Base-by-base conservation (phyloP, 139 green algal genomes). In the Parachlorella kessleri region DNA sequence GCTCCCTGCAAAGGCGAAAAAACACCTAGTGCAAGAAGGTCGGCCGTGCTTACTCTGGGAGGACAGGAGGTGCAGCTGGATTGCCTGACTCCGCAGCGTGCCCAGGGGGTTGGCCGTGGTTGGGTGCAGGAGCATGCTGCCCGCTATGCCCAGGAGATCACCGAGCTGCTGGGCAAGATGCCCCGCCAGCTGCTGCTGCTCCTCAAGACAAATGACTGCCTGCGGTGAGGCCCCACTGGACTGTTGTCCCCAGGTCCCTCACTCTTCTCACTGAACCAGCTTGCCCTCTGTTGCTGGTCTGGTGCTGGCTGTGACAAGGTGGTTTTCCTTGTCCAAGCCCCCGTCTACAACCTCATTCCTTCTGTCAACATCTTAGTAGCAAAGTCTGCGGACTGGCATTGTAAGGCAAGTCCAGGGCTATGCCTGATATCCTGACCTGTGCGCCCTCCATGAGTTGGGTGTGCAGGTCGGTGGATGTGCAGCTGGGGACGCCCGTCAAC, bases 131-230 rank as follows among this genome's bases (percentile, higher is more conserved):
- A 72, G 33, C 95, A 94, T 71, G 94, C 91, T 9, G 33, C 81
- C 1, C 55, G 91, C 32, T 95, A 97, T 75, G 87, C 85, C 0
- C 54, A 55, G 3, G 86, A 97, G 75, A 97, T 98, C 66, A 84
- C 64, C 4, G 72, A 78, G 9, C 90, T 98, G 85, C 91, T 98
- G 72, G 36, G 80, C n/a, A 81, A 80, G 48, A 88, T 98, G 66
- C 95, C 95, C 3, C 89, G 91, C 6, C 86, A 81, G 37, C 79
- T 98, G 82, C 91, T 98, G 81, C 93, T 98, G 72, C 88, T 98
- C 54, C 90, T 98, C 38, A 98, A 98, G 82, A 98, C 95, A 33
- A 98, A 98, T 70, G 95, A 98, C 87, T 98, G 94, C 88, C 87
- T 98, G 53, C 78, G 95, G 30, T 78, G 84, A 18, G 85, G 48